phyloP scores from a whole-genome alignment of 306 rosid species.

The Quercus robur region DNA sequence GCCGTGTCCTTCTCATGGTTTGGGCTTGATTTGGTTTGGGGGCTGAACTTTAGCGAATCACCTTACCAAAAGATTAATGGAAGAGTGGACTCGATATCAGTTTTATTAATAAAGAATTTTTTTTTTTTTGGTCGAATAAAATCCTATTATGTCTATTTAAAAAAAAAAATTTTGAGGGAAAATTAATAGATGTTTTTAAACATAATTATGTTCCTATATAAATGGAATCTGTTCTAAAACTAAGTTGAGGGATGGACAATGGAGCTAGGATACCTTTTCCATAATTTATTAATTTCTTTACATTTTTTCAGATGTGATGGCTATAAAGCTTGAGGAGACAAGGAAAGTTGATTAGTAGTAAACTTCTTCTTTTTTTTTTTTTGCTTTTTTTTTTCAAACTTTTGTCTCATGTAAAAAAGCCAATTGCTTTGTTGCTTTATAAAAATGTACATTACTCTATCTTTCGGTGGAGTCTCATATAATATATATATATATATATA shows the following conservation, averaged over 20 bases:
- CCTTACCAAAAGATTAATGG: background rate
- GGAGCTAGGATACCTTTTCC: background rate
- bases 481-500: background rate
- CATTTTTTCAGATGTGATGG: background rate
- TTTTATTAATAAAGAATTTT: too few relatives aligned
- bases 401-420: background rate
- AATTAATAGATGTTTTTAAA: background rate
- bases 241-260: background rate
- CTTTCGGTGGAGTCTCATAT: background rate
- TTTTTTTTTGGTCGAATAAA: too few relatives aligned
- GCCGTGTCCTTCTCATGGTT: background rate
- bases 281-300: background rate
- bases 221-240: conserved; percentile 13
- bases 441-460: background rate
- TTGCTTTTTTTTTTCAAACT: background rate
- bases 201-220: background rate
- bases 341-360: background rate
- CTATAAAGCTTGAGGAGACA: background rate
- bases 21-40: background rate
- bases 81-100: too few relatives aligned
- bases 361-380: background rate
- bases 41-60: background rate
- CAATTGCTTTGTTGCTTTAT: background rate
- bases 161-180: background rate
- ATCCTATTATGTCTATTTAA: too few relatives aligned